phyloP scores from a whole-genome alignment of 345 rosid species.

The Schrenkiella parvula region DNA sequence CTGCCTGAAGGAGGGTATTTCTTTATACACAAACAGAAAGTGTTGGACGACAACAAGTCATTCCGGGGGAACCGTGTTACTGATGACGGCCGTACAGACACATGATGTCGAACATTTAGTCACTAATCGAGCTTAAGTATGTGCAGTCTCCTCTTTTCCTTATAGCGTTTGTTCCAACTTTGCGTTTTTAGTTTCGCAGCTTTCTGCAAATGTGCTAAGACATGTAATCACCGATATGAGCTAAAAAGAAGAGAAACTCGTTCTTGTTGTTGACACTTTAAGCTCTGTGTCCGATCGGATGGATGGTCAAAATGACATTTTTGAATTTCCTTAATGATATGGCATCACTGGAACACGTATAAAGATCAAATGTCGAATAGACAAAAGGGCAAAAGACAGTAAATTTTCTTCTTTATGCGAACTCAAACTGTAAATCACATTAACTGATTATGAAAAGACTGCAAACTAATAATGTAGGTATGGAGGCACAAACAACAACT shows the following conservation, averaged over 20 bases:
- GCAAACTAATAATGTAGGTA: no score
- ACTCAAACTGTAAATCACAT: background rate
- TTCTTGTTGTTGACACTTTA: background rate
- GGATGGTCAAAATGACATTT: background rate
- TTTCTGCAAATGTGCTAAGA: slow-evolving; percentile 3
- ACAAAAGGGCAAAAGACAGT: background rate
- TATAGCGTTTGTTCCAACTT: background rate
- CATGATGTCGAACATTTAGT: background rate
- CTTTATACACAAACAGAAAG: slow-evolving; percentile 51
- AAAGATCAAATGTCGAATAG: background rate
- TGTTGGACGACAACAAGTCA: slow-evolving; percentile 34
- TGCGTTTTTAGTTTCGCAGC: background rate
- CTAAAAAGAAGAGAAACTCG: background rate
- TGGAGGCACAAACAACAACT: no score
- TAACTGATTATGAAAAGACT: no score
- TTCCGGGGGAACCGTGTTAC: slow-evolving; percentile 56
- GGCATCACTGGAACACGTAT: background rate
- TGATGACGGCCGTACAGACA: slow-evolving; percentile 3
- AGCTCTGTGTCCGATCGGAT: background rate
- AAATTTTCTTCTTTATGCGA: background rate
- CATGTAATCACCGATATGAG: background rate
- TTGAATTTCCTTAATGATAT: background rate
- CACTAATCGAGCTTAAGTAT: background rate
- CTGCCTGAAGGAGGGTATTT: slow-evolving; percentile 63
- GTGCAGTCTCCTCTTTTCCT: background rate